phyloP scores from a whole-genome alignment of 2,329 filamentous ascomycete genomes.

The Phyllosticta citribraziliensis region DNA sequence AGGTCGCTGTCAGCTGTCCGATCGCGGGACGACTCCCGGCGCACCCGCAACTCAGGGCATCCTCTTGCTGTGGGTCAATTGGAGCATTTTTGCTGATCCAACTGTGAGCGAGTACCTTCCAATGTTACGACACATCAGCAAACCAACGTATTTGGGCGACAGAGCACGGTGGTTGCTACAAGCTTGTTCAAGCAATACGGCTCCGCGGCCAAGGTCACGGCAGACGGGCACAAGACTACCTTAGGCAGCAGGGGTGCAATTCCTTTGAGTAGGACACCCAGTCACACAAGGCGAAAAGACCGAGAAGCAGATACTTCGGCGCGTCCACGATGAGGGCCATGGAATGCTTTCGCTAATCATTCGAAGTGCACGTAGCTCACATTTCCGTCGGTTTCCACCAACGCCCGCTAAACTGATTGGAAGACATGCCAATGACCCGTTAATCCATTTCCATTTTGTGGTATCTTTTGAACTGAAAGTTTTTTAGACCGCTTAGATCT shows the following conservation, averaged over 20 bases:
- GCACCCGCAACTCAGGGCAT: not conserved
- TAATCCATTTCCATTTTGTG: conserved; percentile 12
- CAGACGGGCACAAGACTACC: not conserved
- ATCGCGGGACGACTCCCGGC: not conserved
- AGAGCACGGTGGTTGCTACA: not conserved
- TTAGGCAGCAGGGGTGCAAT: not conserved
- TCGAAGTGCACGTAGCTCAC: conserved; percentile 7
- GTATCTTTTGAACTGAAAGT: conserved; percentile 16
- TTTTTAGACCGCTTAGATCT: conserved; percentile 98
- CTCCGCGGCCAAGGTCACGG: not conserved
- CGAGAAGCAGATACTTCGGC: not conserved
- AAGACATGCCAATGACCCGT: conserved; percentile 25
- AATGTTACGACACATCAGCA: no score
- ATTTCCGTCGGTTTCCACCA: conserved; percentile 12
- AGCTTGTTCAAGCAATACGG: not conserved
- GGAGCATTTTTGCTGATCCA: no score
- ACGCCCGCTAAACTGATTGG: conserved; percentile 31
- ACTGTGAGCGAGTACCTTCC: no score
- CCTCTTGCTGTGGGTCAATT: not conserved
- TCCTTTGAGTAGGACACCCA: not conserved
- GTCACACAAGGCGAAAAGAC: not conserved
- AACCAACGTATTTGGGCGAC: no score
- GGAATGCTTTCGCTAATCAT: conserved; percentile 8
- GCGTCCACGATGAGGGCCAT: not conserved
- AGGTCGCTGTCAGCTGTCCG: not conserved